Evolutionary conservation across 1,284 basidiomycete genomes (phyloP), one percentile per base, ranked within the genome.

Genomic region (Leccinum pseudoinsigne): DNA sequence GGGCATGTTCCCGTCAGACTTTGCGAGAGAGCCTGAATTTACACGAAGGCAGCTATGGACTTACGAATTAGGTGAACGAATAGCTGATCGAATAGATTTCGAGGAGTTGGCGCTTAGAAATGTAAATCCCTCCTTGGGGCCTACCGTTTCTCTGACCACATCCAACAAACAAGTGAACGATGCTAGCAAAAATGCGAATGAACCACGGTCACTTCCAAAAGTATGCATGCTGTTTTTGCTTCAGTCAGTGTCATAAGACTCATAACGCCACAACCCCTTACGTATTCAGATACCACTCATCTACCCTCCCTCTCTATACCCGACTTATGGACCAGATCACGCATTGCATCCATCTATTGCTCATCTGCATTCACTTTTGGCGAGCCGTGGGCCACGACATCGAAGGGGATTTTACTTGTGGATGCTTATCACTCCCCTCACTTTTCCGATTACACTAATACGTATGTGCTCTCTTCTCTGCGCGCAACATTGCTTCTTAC

Each of bases 81-180:
- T 90, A 2, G 78, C 88, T 28, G 87, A 92, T 72, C 80, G 83
- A 23, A 79, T 92, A 63, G 90, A 91, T 59, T 92, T 91, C 67
- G 90, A 92, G 72, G 90, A 92, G 72, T 80, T 89, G 54, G 85
- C 86, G 14, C 78, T 92, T 66, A 88, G 89, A 71, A 81, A 82
- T 38, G 77, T 92, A 53, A 87, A 92, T 69, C 85, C 88, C 18
- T 85, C 87, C 5, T 69, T 89, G 51, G 87, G 85, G 0, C 88
- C 88, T n/a, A 68, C 74, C 0, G 60, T 81, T 57, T 68, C 75
- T 55, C 70, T 67, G 40, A 62, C 64, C 4, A 28, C 62, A 8
- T 50, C 62, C 38, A 67, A 58, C 59, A 68, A 67, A 63, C 71
- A 47, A 55, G 40, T 23, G 68, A 62, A 71, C 53, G 61, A 72